These are phyloP conservation scores for Biscogniauxia marginata DNA, from an alignment of 2,329 filamentous ascomycete species.

Conservation along the genomic window DNA sequence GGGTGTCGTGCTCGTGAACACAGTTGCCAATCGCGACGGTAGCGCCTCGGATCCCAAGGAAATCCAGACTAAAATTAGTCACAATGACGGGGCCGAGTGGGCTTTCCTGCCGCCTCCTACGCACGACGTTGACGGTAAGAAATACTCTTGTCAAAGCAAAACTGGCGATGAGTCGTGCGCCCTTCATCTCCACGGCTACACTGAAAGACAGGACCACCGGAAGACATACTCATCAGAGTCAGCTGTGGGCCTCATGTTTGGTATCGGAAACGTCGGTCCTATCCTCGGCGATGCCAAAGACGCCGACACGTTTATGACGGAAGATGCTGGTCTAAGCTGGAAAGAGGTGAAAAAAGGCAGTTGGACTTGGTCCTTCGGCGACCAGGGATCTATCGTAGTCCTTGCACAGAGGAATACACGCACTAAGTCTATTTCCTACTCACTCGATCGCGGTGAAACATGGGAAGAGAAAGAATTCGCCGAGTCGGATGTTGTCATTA, in stretches of 20 bases:
- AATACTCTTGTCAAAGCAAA: constrained; percentile 64
- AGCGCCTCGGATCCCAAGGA: constrained; percentile 70
- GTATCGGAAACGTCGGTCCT: constrained; percentile 82
- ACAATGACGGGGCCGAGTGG: constrained; percentile 95
- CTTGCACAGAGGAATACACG: constrained; percentile 71
- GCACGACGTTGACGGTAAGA: constrained; percentile 68
- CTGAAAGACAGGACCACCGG: constrained; percentile 76
- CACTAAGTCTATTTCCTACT: constrained; percentile 71
- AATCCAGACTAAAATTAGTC: constrained; percentile 87
- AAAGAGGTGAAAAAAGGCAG: constrained; percentile 79
- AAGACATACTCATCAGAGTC: constrained; percentile 87
- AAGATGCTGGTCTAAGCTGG: constrained; percentile 90
- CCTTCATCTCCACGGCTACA: constrained; percentile 93
- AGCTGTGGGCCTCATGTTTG: constrained; percentile 88
- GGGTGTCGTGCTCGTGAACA: constrained; percentile 83
- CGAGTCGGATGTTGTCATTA: constrained; percentile 67
- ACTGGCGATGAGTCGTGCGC: constrained; percentile 68
- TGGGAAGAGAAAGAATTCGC: constrained; percentile 78
- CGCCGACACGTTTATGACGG: constrained; percentile 86
- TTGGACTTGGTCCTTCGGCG: constrained; percentile 93
- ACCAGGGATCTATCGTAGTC: constrained; percentile 89
- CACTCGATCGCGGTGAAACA: constrained; percentile 73
- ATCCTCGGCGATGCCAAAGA: constrained; percentile 65
- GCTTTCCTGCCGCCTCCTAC: constrained; percentile 68
- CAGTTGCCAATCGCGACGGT: constrained; percentile 68